Evolutionary conservation across 768 basidiomycete species (phyloP), one percentile per base, ranked within the genome.

Genomic region (Tylopilus sp.): DNA sequence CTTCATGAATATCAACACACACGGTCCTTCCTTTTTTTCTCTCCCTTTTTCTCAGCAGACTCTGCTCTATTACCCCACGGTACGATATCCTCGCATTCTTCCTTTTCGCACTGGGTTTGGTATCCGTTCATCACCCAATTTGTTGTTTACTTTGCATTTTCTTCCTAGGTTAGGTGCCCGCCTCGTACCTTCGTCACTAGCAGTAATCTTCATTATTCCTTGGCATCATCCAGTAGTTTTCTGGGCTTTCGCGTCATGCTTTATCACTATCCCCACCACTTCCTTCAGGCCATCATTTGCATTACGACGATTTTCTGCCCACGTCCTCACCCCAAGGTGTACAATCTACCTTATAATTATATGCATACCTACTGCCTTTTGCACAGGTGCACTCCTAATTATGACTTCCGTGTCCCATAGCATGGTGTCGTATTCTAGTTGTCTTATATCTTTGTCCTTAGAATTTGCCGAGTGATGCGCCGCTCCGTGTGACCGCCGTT

Each of bases 291-390:
- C 60, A 59, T 57, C 52, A 54, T 56, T 69, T 51, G 49, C 67
- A 67, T 67, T 53, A 69, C 50, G 60, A 59, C 47, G 53, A 61
- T 40, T 50, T 45, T 40, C 53, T 58, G 50, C 51, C 55, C 52
- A 59, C 10, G 45, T 51, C 48, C 56, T 56, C 63, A 57, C 58
- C 47, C 48, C 53, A 54, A 52, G 57, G 60, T 69, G 68, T 69
- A 71, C 63, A 55, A 65, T 66, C 58, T 71, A 71, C 58, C 51
- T 69, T 67, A 67, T 64, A 59, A 56, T 64, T 63, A 61, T 58
- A 62, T 58, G 57, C 58, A 65, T 66, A 68, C 69, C 66, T 64
- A 69, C 57, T 60, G 64, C 60, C 53, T 65, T 53, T 57, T 35
- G 64, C 65, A 59, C 56, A 60, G 69, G 59, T 64, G 57, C 59